Evolutionary conservation across 2,329 filamentous ascomycete species (phyloP), one percentile per base, ranked within the genome.

Genomic region (Exophiala sp.): DNA sequence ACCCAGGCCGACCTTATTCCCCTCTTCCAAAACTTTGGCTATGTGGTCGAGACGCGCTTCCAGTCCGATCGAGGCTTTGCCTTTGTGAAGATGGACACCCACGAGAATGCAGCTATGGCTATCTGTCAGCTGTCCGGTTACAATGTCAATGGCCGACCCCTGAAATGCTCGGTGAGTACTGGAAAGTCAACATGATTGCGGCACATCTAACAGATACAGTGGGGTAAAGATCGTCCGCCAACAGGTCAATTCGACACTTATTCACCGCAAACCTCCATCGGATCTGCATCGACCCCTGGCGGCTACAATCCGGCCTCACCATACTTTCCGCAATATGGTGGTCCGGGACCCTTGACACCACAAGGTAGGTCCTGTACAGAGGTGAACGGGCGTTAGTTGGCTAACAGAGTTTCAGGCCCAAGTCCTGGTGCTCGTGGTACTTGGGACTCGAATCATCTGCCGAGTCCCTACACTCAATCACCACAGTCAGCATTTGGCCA

Each of bases 71-170:
- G 94, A 63, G 94, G 94, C 11, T 99, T 99, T 70, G 91, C 94
- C 6, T 99, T 99, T 71, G 90, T 99, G 73, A 99, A 99, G 80
- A 96, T 99, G 91, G 94, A 99, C 71, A 88, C 86, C 5, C 94
- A 99, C 68, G 94, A 99, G 76, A 96, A 96, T 68, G 94, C 94
- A 2, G 91, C 94, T 50, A 96, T 96, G 88, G 91, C 91, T 33
- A 99, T 99, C 68, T 99, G 94, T 75, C 91, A 97, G 70, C 81
- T 99, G 68, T 97, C 92, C 66, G 92, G 92, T 32, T 99, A 97
- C 77, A 95, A 96, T 64, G 92, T 99, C 65, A 96, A 99, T 67
- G 94, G 94, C 48, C 86, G 94, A 62, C 94, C 94, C 49, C 75
- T 99, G 65, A 99, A 99, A 81, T 99, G 94, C 82, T 97, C 92